phyloP scores from a whole-genome alignment of 169 alveolate genomes.

The Cystoisospora suis region DNA sequence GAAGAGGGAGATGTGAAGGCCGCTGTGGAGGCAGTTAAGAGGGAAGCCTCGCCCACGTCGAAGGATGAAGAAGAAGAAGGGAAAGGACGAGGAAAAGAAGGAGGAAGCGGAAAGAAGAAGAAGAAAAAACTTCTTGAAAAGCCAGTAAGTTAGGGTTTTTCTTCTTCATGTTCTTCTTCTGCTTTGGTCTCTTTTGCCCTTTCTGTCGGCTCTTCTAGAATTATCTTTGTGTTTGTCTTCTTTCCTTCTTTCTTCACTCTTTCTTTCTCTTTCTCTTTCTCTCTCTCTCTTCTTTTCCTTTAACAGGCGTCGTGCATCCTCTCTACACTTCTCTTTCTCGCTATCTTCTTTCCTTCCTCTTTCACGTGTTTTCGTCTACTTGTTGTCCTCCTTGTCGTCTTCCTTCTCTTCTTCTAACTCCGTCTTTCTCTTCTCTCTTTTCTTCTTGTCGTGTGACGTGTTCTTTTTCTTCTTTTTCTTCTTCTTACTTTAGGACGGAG shows the following conservation, averaged over 20 bases:
- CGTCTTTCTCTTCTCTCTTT: not conserved
- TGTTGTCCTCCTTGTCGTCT: not conserved
- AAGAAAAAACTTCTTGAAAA: too few species aligned
- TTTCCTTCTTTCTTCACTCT: too few species aligned
- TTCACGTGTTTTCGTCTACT: not conserved
- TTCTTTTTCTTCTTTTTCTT: not conserved
- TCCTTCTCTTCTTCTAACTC: not conserved
- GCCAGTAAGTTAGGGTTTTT: not conserved
- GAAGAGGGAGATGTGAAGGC: not conserved
- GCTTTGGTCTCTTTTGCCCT: too few species aligned
- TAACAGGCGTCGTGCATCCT: too few species aligned
- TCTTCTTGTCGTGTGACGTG: not conserved
- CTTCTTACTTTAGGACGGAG: slow-evolving; percentile 32
- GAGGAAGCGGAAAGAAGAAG: not conserved
- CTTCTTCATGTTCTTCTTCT: not conserved
- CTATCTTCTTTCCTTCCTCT: too few species aligned
- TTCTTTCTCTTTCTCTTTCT: too few species aligned
- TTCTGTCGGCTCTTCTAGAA: too few species aligned
- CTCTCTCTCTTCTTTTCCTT: too few species aligned
- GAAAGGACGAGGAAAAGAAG: not conserved
- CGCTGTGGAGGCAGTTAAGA: not conserved
- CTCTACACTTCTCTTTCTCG: too few species aligned
- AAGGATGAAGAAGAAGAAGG: not conserved
- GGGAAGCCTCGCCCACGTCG: not conserved
- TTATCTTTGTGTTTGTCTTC: too few species aligned